Evolutionary conservation across 805 yeast species (phyloP).

Genomic region (Candida wancherniae): DNA sequence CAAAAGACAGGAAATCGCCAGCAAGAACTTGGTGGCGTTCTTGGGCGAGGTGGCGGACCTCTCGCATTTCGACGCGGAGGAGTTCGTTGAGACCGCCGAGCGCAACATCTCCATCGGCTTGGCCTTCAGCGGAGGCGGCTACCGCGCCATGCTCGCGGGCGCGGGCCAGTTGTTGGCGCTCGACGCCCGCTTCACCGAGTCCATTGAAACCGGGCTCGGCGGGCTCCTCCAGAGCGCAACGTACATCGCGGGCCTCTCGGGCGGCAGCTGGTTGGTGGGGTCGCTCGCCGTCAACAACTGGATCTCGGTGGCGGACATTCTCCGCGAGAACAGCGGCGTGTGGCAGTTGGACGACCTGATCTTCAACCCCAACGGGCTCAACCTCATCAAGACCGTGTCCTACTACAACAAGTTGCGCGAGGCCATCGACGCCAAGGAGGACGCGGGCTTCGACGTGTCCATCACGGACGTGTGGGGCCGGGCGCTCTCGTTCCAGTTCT

Average conservation of each 20-base stretch:
- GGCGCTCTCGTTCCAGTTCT: constrained; percentile 15
- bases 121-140: constrained; percentile 36
- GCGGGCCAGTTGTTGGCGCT: constrained; percentile 15
- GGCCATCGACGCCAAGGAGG: constrained; percentile 11
- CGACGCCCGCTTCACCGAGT: constrained; percentile 7
- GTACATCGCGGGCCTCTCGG: constrained; percentile 15
- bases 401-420: constrained; percentile 10
- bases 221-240: constrained; percentile 15
- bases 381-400: constrained; percentile 45
- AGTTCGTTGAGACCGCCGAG: constrained; percentile 20
- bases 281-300: constrained; percentile 33
- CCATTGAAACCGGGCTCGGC: constrained; percentile 9
- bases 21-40: constrained; percentile 25
- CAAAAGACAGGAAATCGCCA: constrained; percentile 25
- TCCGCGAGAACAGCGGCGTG: constrained; percentile 28
- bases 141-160: constrained; percentile 31
- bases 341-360: constrained; percentile 70
- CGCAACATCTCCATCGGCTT: constrained; percentile 28
- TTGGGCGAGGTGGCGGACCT: constrained; percentile 27
- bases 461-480: constrained; percentile 19
- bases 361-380: constrained; percentile 57
- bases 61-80: constrained; percentile 28
- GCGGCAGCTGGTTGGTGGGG: constrained; percentile 17
- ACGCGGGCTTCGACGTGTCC: constrained; percentile 13
- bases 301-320: constrained; percentile 28